Conservation (phyloP, 2,329 filamentous ascomycete species). For the Rhexocercosporidium sp. region DNA sequence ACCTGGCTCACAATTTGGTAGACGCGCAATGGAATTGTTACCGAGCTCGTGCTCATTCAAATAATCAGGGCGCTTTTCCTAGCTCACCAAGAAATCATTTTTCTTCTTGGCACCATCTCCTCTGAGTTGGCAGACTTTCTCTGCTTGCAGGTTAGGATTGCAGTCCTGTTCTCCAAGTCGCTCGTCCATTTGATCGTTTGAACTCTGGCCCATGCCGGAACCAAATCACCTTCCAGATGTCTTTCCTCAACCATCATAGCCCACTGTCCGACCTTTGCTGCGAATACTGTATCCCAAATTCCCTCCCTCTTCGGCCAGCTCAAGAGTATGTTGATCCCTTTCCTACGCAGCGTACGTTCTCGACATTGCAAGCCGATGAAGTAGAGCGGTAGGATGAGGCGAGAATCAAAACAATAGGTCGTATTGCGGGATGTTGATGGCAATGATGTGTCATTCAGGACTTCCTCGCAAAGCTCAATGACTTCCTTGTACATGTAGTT, state of each 20-base stretch:
- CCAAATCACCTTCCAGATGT: slow-evolving; percentile 4
- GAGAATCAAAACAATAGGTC: slow-evolving; percentile 63
- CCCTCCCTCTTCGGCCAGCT: slow-evolving; percentile 65
- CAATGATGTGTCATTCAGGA: not conserved
- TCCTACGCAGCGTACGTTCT: slow-evolving; percentile 57
- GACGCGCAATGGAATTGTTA: too few relatives aligned
- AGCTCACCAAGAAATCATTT: slow-evolving; percentile 17
- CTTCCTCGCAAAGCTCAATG: slow-evolving; percentile 11
- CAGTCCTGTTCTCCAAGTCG: slow-evolving; percentile 15
- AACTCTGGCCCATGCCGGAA: slow-evolving; percentile 24
- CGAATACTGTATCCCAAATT: slow-evolving; percentile 59
- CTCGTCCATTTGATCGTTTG: slow-evolving; percentile 11
- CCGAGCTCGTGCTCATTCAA: not conserved
- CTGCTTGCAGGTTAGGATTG: slow-evolving; percentile 20
- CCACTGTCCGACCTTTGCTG: slow-evolving; percentile 21
- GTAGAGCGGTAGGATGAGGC: slow-evolving; percentile 66
- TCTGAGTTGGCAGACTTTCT: not conserved
- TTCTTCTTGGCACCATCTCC: slow-evolving; percentile 16
- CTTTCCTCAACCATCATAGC: slow-evolving; percentile 27
- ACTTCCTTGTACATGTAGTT: slow-evolving; percentile 2
- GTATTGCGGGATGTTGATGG: slow-evolving; percentile 6
- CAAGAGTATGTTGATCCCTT: slow-evolving; percentile 63
- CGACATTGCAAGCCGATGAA: slow-evolving; percentile 68
- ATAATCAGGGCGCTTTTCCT: not conserved
- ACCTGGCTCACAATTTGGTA: too few relatives aligned